These are phyloP conservation scores for Pittosporum tobira DNA, from an alignment of 129 eudicot genomes.

Conservation along the genomic window DNA sequence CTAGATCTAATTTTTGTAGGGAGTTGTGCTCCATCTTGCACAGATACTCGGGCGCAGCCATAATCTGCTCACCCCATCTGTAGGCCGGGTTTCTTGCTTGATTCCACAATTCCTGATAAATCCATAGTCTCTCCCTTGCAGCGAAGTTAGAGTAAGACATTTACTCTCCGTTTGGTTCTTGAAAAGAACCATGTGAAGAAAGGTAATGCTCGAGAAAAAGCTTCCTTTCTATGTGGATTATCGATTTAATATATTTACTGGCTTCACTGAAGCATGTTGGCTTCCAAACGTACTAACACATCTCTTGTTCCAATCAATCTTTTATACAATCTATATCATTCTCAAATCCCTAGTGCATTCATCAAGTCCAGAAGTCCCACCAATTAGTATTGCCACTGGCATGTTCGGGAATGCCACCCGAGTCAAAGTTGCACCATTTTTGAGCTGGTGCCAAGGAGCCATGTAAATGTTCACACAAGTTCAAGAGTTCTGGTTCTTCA, in stretches of 20 bases:
- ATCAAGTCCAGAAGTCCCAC: conserved; percentile 51
- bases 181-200: too few species aligned
- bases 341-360: neutral
- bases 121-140: too few species aligned
- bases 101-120: too few species aligned
- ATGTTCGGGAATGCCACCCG: conserved; percentile 31
- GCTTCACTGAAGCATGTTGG: neutral
- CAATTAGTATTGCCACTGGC: conserved; percentile 36
- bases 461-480: conserved; percentile 16
- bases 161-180: too few species aligned
- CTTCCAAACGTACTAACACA: neutral
- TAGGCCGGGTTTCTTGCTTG: too few species aligned
- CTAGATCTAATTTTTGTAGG: conserved; percentile 1
- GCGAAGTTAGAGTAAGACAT: too few species aligned
- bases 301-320: conserved; percentile 5
- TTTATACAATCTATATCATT: neutral
- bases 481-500: conserved; percentile 21
- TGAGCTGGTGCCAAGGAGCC: conserved; percentile 16
- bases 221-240: neutral
- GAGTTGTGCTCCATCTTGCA: too few species aligned
- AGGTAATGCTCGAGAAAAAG: too few species aligned
- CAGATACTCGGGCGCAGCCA: too few species aligned
- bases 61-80: too few species aligned
- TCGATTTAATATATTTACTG: neutral
- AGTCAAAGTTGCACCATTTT: conserved; percentile 29